Percentiles rank a stretch among this genome's conserved stretches.
phyloP scores from a whole-genome alignment of 2,329 filamentous ascomycete species.

The Verticillium longisporum region DNA sequence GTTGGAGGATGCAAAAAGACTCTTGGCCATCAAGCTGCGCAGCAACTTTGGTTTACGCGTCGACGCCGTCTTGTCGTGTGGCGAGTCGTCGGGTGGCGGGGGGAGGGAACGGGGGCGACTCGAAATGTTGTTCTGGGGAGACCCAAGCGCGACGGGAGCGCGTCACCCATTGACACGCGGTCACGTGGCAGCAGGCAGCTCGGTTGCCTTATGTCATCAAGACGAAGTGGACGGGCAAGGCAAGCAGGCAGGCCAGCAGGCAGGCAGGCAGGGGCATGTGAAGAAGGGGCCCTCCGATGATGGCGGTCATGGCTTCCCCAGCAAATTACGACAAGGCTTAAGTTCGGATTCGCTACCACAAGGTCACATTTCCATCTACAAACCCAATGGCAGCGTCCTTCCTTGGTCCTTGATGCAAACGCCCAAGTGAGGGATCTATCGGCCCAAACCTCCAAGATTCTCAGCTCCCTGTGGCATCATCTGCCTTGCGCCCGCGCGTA shows the following conservation, averaged over 20 bases:
- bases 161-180: not conserved
- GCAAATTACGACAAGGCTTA: too few relatives aligned
- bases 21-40: not conserved
- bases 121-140: not conserved
- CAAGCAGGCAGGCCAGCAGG: too few relatives aligned
- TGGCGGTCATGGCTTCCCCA: too few relatives aligned
- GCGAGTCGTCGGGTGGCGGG: not conserved
- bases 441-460: not conserved
- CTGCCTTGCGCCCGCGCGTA: not conserved
- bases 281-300: not conserved
- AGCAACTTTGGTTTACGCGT: not conserved
- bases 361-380: too few relatives aligned
- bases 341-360: too few relatives aligned
- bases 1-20: not conserved
- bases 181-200: not conserved
- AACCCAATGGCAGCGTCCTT: too few relatives aligned
- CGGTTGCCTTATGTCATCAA: not conserved
- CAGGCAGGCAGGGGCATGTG: too few relatives aligned
- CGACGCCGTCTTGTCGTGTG: not conserved
- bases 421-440: too few relatives aligned
- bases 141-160: not conserved
- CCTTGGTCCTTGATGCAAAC: too few relatives aligned
- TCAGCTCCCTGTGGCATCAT: not conserved
- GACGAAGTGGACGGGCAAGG: too few relatives aligned
- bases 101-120: too few relatives aligned